Conservation (phyloP, 495 filamentous ascomycete genomes). For the Neurospora discreta region DNA sequence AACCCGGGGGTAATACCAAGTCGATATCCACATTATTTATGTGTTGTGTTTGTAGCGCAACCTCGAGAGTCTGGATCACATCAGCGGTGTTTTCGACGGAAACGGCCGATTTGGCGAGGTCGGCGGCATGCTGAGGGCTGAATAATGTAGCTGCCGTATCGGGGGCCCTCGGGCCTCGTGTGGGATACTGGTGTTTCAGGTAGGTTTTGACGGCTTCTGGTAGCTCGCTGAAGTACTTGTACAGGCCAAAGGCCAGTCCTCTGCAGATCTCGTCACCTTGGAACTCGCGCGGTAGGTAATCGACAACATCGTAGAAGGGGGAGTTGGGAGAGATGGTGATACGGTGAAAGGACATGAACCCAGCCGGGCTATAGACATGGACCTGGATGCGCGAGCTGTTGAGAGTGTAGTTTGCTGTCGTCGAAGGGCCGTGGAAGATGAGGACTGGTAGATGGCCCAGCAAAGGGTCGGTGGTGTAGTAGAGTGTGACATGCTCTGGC, state of each 20-base stretch:
- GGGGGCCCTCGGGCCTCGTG: constrained; percentile 37
- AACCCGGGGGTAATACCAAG: constrained; percentile 65
- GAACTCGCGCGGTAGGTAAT: constrained; percentile 81
- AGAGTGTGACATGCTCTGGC: constrained; percentile 65
- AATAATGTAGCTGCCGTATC: constrained; percentile 60
- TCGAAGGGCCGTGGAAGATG: constrained; percentile 76
- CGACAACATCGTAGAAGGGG: constrained; percentile 87
- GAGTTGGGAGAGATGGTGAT: constrained; percentile 87
- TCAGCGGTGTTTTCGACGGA: constrained; percentile 64
- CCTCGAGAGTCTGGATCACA: constrained; percentile 56
- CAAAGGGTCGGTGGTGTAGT: constrained; percentile 67
- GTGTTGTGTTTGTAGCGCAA: constrained; percentile 64
- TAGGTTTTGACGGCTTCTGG: constrained; percentile 62
- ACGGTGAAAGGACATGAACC: constrained; percentile 76
- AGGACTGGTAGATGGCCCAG: constrained; percentile 63
- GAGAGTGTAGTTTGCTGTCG: constrained; percentile 70
- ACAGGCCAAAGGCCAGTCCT: constrained; percentile 78
- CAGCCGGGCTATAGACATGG: constrained; percentile 80
- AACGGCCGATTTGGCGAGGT: constrained; percentile 72
- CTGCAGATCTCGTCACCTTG: constrained; percentile 88
- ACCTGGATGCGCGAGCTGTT: constrained; percentile 87
- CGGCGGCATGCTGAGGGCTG: constrained; percentile 83
- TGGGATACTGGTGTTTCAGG: constrained; percentile 37
- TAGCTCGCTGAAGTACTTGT: constrained; percentile 87
- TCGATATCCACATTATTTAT: constrained; percentile 81